Evolutionary conservation across 495 filamentous ascomycete genomes (phyloP).

Genomic region (Aspergillus homomorphus): DNA sequence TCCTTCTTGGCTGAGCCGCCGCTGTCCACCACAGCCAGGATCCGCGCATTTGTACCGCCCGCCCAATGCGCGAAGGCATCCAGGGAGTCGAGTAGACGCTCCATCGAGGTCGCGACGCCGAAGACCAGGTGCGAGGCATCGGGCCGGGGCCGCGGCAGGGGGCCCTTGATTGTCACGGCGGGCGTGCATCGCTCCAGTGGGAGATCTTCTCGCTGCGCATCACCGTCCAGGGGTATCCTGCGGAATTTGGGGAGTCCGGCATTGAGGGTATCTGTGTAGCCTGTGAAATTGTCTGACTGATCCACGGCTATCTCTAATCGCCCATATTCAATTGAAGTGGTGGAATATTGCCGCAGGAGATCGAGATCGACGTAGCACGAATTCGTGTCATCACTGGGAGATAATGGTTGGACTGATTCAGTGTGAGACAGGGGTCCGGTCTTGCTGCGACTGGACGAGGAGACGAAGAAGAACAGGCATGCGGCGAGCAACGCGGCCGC

Average conservation of each 20-base stretch:
- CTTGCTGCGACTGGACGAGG: not conserved
- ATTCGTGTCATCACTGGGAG: constrained; percentile 1
- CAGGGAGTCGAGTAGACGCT: constrained; percentile 53
- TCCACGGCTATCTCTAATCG: constrained; percentile 20
- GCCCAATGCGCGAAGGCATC: constrained; percentile 61
- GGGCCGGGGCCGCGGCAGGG: constrained; percentile 11
- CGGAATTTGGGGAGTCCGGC: constrained; percentile 11
- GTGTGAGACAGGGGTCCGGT: not conserved
- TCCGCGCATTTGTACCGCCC: constrained; percentile 47
- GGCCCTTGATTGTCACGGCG: constrained; percentile 18
- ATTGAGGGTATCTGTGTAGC: constrained; percentile 15
- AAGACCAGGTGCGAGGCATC: constrained; percentile 56
- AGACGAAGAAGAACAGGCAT: not conserved
- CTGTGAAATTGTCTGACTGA: constrained; percentile 20
- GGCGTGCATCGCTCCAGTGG: constrained; percentile 14
- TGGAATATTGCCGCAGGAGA: constrained; percentile 16
- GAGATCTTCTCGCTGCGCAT: constrained; percentile 9
- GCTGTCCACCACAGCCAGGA: constrained; percentile 50
- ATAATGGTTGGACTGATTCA: not conserved
- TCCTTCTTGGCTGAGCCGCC: constrained; percentile 9
- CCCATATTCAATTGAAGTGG: constrained; percentile 16
- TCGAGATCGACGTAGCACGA: constrained; percentile 20
- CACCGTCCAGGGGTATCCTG: constrained; percentile 15
- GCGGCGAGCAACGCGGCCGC: constrained; percentile 2
- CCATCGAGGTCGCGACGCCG: constrained; percentile 57